Evolutionary conservation across 352 stramenopile genomes (phyloP).

Genomic region (Globisporangium cylindrosporum): DNA sequence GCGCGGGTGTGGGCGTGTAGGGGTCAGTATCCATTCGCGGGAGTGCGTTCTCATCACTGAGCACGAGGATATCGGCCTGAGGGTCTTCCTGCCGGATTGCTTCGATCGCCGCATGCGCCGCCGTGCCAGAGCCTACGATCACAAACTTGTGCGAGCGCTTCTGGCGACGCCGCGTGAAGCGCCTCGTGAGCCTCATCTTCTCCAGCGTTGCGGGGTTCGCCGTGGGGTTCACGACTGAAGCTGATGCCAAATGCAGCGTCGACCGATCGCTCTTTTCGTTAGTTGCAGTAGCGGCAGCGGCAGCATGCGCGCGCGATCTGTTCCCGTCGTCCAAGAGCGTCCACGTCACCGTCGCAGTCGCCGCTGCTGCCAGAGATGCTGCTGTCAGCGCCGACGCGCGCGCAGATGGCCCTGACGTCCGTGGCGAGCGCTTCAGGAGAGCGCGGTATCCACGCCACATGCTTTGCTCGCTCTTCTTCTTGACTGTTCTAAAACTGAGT

Average conservation of each 20-base stretch:
- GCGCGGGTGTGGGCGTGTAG: conserved; percentile 21
- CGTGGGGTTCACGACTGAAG: not conserved
- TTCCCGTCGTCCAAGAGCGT: conserved; percentile 1
- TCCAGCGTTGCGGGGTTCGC: conserved; percentile 14
- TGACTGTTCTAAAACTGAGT: conserved; percentile 3
- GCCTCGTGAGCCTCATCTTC: conserved; percentile 45
- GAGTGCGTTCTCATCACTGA: conserved; percentile 77
- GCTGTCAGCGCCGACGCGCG: not conserved
- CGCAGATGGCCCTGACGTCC: not conserved
- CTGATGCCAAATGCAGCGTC: conserved; percentile 10
- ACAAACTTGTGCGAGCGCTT: conserved; percentile 87
- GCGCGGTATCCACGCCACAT: conserved; percentile 12
- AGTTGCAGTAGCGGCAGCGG: not conserved
- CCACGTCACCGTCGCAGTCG: conserved; percentile 9
- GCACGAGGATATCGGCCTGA: conserved; percentile 83
- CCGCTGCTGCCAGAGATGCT: not conserved
- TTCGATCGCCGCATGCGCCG: conserved; percentile 89
- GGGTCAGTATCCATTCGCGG: conserved; percentile 55
- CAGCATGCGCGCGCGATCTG: not conserved
- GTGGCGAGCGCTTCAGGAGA: not conserved
- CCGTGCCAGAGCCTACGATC: conserved; percentile 86
- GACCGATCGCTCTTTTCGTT: not conserved
- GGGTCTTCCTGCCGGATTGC: conserved; percentile 82
- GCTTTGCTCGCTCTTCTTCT: not conserved
- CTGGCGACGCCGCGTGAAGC: conserved; percentile 67